Conservation (phyloP, 345 rosid species). For the Pugionium cornutum region DNA sequence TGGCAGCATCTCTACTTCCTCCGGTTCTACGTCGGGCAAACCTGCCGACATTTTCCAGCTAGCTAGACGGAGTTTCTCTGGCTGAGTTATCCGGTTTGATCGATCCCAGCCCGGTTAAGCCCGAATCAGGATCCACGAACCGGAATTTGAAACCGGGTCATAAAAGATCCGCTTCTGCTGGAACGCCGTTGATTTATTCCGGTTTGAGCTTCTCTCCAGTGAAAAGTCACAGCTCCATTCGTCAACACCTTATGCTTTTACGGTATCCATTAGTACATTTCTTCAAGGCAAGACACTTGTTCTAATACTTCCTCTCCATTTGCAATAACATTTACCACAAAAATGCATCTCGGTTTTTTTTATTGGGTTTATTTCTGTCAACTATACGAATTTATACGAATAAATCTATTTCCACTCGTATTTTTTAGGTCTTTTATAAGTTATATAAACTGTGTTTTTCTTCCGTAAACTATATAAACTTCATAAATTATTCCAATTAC, state of each 20-base stretch:
- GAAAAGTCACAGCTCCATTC: constrained; percentile 33
- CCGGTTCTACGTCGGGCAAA: constrained; percentile 42
- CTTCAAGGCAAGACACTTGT: constrained; percentile 38
- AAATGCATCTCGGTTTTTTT: no score
- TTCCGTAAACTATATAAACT: no score
- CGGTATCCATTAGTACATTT: constrained; percentile 42
- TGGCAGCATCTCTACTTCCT: constrained; percentile 41
- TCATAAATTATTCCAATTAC: no score
- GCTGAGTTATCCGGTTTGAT: constrained; percentile 49
- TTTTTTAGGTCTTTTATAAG: no score
- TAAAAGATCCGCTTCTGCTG: constrained; percentile 82
- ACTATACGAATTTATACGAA: no score
- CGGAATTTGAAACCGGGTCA: constrained; percentile 52
- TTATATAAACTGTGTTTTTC: no score
- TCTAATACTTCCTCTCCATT: neutral
- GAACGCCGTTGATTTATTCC: constrained; percentile 69
- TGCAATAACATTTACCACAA: no score
- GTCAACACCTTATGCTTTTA: constrained; percentile 38
- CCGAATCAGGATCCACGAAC: constrained; percentile 43
- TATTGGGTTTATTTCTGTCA: no score
- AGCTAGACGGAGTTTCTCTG: constrained; percentile 51
- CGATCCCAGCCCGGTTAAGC: constrained; percentile 26
- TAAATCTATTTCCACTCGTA: no score
- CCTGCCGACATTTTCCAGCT: constrained; percentile 38
- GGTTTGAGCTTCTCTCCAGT: constrained; percentile 50